Percentiles rank a stretch among this genome's conserved stretches.
phyloP scores from a whole-genome alignment of 2,329 filamentous ascomycete genomes.

The Ophiostoma sp. region DNA sequence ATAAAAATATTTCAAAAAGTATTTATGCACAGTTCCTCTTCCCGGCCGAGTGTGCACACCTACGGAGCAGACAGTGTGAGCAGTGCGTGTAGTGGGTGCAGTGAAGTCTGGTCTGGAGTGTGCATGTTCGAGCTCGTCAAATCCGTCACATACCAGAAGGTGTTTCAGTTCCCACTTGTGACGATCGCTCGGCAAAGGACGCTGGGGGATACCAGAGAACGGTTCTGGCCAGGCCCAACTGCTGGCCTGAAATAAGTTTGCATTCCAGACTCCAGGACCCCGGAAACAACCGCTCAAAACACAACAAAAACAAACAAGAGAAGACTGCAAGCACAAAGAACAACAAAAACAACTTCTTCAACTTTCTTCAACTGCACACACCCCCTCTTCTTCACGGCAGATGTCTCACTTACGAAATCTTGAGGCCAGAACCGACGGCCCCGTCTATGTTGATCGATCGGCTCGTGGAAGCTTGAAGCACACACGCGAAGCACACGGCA shows the following conservation, averaged over 20 bases:
- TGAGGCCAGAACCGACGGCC: not conserved
- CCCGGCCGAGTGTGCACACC: not conserved
- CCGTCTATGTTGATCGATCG: not conserved
- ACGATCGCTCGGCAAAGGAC: not conserved
- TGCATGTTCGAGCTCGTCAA: not conserved
- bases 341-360: not conserved
- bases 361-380: not conserved
- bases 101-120: not conserved
- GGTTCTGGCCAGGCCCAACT: not conserved
- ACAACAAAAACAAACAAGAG: not conserved
- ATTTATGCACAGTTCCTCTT: not conserved
- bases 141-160: not conserved
- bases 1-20: not conserved
- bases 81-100: too few species aligned
- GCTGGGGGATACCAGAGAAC: not conserved
- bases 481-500: not conserved
- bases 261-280: not conserved
- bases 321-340: not conserved
- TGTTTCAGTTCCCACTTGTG: not conserved
- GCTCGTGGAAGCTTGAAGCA: not conserved
- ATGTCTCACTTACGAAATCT: not conserved
- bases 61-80: not conserved
- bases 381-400: not conserved
- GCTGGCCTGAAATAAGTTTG: not conserved
- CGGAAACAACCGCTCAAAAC: not conserved